Evolutionary conservation across 2,329 filamentous ascomycete genomes (phyloP), one percentile per base, ranked within the genome.

Genomic region (Alternaria sp.): DNA sequence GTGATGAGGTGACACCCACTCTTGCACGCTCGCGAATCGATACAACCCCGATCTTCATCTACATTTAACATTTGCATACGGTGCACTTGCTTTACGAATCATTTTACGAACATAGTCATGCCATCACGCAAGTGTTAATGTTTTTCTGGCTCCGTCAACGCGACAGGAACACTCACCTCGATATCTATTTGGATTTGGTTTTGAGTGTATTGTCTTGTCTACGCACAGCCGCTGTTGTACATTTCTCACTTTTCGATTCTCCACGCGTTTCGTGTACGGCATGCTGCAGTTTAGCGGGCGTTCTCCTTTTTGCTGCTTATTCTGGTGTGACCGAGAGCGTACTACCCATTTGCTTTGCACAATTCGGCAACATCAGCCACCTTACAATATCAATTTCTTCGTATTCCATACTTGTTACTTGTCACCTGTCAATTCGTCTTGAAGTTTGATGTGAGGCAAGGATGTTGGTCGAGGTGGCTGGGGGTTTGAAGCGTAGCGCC

Each of bases 211-310:
- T 66, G 62, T 66, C 61, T 60, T 57, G 57, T 61, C 44, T 48
- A 34, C 41, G 58, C 46, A 51, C 61, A 62, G 63, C 66, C 58
- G 51, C 56, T 50, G 29, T 56, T 59, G 68, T 72, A 71, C 60
- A 72, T 63, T 57, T 61, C 48, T 45, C 59, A 44, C 56, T 54
- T 61, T 55, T 51, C 59, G 41, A 51, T 48, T 65, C 26, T 48
- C 46, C 37, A 50, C 50, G 54, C 55, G 33, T 40, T 17, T 60
- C 42, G 44, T 51, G 23, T 36, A 58, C 55, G 61, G 66, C 63
- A 71, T 66, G 57, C 66, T 67, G 71, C 69, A 65, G 63, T 68
- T 65, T 72, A 72, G 74, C 72, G 72, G 74, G 74, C 71, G 72
- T 75, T 73, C 61, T 57, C 26, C 26, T 60, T 58, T 64, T 53